Base-by-base conservation (phyloP, 257 asterid genomes). In the Nicotiana otophora region DNA sequence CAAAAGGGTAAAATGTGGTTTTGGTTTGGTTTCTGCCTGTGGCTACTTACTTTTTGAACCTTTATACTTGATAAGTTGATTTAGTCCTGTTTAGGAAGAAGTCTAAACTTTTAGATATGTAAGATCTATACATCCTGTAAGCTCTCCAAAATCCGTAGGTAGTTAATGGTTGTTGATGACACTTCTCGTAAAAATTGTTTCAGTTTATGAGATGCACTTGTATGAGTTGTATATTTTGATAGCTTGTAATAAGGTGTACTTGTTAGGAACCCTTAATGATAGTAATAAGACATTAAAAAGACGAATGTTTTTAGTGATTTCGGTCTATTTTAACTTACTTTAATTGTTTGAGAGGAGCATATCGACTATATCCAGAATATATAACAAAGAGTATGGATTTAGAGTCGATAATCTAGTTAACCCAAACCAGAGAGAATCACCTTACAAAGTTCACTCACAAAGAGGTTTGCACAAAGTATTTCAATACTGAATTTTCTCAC, bases 311-410 rank as follows among this genome's bases (percentile, higher is more conserved):
- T 68, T 36, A 36, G 53, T 36, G 77, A 39, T 17, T 3, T 36
- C 30, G 10, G 23, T 10, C 10, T 4, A 19, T 51, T 36, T 19
- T 16, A 68, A 6, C 51, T 67, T 31, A 2, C 54, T 19, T 36
- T 69, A 36, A 69, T 69, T 69, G 55, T 69, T 69, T 28, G 55
- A 23, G 77, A 36, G 55, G 55, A 36, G 77, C 77, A 69, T 69
- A 36, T 10, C 5, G 5, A 19, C 55, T 36, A 36, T 39, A 69
- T n/a, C 5, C 46, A 39, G 77, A 42, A 11, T 69, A 69, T 69
- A 9, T 69, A 69, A 39, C 15, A 42, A 36, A n/a, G 77, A 69
- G 11, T 39, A 34, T 5, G 20, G 57, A n/a, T 69, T n/a, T 39
- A n/a, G 46, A 39, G 12, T 39, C 7, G 46, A 4, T n/a, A 39